phyloP scores from a whole-genome alignment of 2,329 filamentous ascomycete species.

The Fusarium succisae region DNA sequence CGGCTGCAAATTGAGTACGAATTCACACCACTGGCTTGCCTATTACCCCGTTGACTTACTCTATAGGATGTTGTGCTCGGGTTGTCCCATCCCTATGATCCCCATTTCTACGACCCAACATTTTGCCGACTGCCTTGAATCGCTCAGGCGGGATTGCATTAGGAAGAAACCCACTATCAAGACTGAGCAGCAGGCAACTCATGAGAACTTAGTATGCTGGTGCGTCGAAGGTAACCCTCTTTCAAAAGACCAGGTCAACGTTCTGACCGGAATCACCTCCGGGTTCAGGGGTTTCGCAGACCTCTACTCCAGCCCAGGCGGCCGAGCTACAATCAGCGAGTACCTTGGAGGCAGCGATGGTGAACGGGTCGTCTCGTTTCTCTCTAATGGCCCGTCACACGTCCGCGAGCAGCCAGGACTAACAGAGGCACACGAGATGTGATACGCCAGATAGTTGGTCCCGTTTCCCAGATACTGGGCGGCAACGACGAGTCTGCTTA shows the following conservation, averaged over 20 bases:
- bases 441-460: neutral
- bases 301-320: conserved; percentile 27
- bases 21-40: neutral
- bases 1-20: conserved; percentile 55
- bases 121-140: conserved; percentile 51
- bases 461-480: neutral
- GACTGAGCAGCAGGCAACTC: neutral
- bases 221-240: conserved; percentile 45
- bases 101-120: conserved; percentile 51
- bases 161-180: neutral
- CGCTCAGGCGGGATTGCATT: conserved; percentile 47
- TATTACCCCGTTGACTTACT: neutral
- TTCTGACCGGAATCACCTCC: conserved; percentile 44
- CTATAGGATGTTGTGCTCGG: conserved; percentile 46
- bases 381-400: conserved; percentile 36
- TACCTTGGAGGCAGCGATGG: conserved; percentile 46
- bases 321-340: conserved; percentile 35
- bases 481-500: conserved; percentile 7
- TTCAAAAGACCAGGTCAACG: conserved; percentile 36
- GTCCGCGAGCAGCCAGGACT: neutral
- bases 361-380: conserved; percentile 44
- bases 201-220: conserved; percentile 27
- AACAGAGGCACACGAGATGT: neutral
- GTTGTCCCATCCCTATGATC: conserved; percentile 52
- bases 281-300: conserved; percentile 42